Conservation (phyloP, 495 filamentous ascomycete species). For the Xylaria castorea region DNA sequence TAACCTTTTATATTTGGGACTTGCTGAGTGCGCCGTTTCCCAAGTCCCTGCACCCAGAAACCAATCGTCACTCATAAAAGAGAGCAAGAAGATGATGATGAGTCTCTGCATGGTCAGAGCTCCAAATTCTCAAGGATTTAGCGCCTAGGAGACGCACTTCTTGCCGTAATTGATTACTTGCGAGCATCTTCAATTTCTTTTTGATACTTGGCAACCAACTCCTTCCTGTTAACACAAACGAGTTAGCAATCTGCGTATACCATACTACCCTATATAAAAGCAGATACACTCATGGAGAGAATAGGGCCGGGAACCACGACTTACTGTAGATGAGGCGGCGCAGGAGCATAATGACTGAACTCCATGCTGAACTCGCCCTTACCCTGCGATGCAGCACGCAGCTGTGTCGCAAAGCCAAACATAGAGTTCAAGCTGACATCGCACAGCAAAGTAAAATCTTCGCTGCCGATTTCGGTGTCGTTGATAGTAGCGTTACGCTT, state of each 20-base stretch:
- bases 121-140: not conserved
- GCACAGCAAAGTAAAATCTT: constrained; percentile 94
- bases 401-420: constrained; percentile 93
- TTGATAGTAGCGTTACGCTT: constrained; percentile 95
- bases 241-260: constrained; percentile 27
- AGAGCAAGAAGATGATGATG: not conserved
- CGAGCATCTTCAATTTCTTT: constrained; percentile 80
- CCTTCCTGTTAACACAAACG: constrained; percentile 63
- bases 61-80: not conserved
- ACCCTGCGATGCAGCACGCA: constrained; percentile 94
- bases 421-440: constrained; percentile 94
- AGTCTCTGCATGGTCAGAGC: not conserved
- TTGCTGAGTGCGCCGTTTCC: not conserved
- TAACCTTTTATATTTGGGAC: not conserved
- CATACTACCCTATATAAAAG: constrained; percentile 19
- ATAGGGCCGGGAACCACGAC: constrained; percentile 41
- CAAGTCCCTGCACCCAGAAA: not conserved
- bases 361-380: constrained; percentile 99
- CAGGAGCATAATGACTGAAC: constrained; percentile 91
- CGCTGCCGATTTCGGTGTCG: constrained; percentile 91
- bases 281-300: not conserved
- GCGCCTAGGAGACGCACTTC: not conserved
- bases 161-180: constrained; percentile 13
- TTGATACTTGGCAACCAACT: constrained; percentile 85
- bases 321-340: constrained; percentile 89